Percentiles rank a stretch among this genome's conserved stretches.
Conservation (phyloP, 179 eudicot genomes). For the Nepenthes alata region DNA sequence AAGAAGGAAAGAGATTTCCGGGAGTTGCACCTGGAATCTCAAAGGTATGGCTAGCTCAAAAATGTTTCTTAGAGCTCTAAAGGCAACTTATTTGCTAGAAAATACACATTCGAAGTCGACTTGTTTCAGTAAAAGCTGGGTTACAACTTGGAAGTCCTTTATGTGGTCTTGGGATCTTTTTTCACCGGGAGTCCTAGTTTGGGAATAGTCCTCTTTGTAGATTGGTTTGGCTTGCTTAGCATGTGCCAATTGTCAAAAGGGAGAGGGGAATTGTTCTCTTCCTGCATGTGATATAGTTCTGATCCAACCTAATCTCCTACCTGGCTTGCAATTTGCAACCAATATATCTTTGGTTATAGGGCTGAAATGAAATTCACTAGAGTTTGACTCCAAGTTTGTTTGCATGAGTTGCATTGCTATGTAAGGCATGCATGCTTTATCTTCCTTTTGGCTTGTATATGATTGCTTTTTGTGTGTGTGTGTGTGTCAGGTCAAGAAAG, state of each 20-base stretch:
- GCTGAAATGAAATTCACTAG: not conserved
- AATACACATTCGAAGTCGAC: no score
- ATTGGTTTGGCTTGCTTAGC: not conserved
- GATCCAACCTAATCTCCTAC: not conserved
- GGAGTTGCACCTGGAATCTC: no score
- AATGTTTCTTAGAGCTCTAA: no score
- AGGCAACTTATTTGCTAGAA: no score
- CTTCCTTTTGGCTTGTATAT: not conserved
- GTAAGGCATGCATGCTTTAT: not conserved
- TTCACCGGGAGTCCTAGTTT: no score
- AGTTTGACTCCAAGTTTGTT: no score
- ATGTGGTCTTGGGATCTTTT: no score
- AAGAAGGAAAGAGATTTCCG: no score
- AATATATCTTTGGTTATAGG: not conserved
- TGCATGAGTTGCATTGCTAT: not conserved
- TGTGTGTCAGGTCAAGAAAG: constrained; percentile 30
- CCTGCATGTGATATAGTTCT: not conserved
- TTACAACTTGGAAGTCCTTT: no score
- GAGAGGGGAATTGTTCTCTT: not conserved
- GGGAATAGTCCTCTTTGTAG: not conserved
- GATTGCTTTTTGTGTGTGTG: constrained; percentile 3
- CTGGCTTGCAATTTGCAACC: not conserved
- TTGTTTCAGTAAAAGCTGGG: no score
- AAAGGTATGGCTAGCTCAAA: no score
- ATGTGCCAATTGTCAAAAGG: not conserved